These are phyloP conservation scores for Penicillium nordicum DNA, from an alignment of 2,329 filamentous ascomycete genomes.

Conservation along the genomic window DNA sequence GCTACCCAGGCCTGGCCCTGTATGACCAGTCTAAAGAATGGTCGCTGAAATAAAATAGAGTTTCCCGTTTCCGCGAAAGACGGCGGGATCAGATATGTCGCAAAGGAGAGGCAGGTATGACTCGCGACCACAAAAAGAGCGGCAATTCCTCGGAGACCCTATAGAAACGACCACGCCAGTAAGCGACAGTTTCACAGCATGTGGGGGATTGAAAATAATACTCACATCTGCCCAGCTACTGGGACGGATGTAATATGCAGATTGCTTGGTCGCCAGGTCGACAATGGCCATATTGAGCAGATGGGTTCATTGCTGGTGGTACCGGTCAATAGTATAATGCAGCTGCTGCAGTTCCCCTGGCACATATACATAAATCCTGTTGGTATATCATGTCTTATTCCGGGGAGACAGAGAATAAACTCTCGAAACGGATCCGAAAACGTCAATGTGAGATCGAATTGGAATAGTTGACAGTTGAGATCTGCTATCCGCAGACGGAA, in stretches of 20 bases:
- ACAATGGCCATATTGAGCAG: conserved; percentile 6
- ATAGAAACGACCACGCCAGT: background rate
- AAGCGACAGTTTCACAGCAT: background rate
- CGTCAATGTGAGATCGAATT: conserved; percentile 3
- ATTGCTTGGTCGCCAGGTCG: conserved; percentile 4
- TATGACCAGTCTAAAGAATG: conserved; percentile 57
- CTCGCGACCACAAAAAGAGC: conserved; percentile 55
- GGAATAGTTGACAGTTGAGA: conserved; percentile 1
- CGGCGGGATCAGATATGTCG: conserved; percentile 50
- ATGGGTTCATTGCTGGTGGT: background rate
- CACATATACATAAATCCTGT: conserved; percentile 1
- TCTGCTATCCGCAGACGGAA: conserved; percentile 1
- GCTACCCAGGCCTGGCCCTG: conserved; percentile 64
- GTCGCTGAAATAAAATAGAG: conserved; percentile 55
- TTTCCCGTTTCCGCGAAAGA: conserved; percentile 43
- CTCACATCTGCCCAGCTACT: conserved; percentile 23
- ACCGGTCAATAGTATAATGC: conserved; percentile 7
- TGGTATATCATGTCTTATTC: background rate
- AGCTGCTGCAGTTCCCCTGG: conserved; percentile 1
- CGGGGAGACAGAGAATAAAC: background rate
- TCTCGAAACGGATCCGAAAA: background rate
- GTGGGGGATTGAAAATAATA: background rate
- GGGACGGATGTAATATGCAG: conserved; percentile 8
- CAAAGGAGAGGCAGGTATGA: conserved; percentile 53
- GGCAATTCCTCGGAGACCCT: conserved; percentile 57